Percentiles rank a stretch among this genome's conserved stretches.
Evolutionary conservation across 768 basidiomycete genomes (phyloP).

Genomic region (Cyclocybe aegerita): DNA sequence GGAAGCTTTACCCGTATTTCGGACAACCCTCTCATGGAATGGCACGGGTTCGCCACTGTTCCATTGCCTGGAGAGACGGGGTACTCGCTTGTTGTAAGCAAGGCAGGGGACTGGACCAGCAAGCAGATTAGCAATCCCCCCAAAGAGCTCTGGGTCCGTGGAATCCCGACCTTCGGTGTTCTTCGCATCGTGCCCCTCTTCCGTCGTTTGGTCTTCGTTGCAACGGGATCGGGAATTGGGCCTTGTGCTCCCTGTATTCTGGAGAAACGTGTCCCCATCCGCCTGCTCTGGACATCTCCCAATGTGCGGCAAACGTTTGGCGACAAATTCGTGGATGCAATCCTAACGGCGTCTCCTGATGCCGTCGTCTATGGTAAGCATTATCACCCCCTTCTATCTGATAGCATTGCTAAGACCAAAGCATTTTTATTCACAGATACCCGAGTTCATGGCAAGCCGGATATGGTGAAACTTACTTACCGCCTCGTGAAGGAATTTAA

Average conservation of each 20-base stretch:
- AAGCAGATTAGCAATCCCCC: slow-evolving; percentile 55
- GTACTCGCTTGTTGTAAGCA: slow-evolving; percentile 56
- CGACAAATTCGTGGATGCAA: slow-evolving; percentile 54
- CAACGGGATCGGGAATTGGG: slow-evolving; percentile 59
- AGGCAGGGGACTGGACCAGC: slow-evolving; percentile 60
- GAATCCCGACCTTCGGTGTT: slow-evolving; percentile 55
- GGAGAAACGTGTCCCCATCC: slow-evolving; percentile 48
- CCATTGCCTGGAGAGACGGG: slow-evolving; percentile 46
- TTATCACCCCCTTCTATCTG: not conserved
- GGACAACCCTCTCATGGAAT: slow-evolving; percentile 50
- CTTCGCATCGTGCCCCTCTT: slow-evolving; percentile 55
- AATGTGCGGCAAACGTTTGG: slow-evolving; percentile 63
- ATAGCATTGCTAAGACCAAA: not conserved
- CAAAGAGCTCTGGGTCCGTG: slow-evolving; percentile 55
- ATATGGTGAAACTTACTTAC: slow-evolving; percentile 47
- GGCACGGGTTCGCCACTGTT: slow-evolving; percentile 60
- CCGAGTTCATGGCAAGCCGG: slow-evolving; percentile 43
- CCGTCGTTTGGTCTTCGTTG: slow-evolving; percentile 55
- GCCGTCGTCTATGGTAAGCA: slow-evolving; percentile 55
- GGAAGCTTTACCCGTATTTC: slow-evolving; percentile 48
- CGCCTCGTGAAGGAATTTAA: slow-evolving; percentile 47
- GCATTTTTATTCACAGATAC: slow-evolving; percentile 31
- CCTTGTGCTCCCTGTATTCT: slow-evolving; percentile 59
- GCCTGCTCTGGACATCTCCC: slow-evolving; percentile 63
- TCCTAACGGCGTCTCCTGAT: slow-evolving; percentile 52